phyloP scores from a whole-genome alignment of 2,329 filamentous ascomycete species.

The Aspergillus quadricinctus region DNA sequence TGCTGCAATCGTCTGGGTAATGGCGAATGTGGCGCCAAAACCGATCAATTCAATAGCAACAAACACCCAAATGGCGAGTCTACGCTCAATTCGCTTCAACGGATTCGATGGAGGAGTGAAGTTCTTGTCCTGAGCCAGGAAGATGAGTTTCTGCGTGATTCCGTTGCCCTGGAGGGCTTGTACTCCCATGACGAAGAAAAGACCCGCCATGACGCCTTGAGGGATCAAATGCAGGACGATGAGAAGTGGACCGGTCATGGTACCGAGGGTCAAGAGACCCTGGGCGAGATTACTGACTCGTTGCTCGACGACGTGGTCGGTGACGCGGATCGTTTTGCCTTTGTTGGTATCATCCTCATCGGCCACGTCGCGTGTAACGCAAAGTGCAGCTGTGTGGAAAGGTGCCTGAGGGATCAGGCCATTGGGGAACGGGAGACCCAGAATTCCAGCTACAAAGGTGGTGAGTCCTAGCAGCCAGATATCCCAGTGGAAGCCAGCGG shows the following conservation, averaged over 20 bases:
- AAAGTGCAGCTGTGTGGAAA: conserved; percentile 75
- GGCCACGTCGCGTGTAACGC: conserved; percentile 58
- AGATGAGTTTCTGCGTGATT: conserved; percentile 70
- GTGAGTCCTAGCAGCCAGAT: conserved; percentile 75
- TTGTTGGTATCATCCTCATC: conserved; percentile 56
- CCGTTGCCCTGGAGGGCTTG: conserved; percentile 73
- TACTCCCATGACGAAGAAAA: conserved; percentile 82
- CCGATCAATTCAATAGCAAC: conserved; percentile 64
- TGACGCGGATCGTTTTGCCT: conserved; percentile 58
- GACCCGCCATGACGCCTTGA: conserved; percentile 71
- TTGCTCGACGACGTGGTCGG: conserved; percentile 62
- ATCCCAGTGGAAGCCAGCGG: conserved; percentile 83
- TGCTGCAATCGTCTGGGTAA: conserved; percentile 77
- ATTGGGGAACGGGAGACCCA: conserved; percentile 77
- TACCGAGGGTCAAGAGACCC: conserved; percentile 71
- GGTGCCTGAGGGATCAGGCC: conserved; percentile 79
- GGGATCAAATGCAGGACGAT: conserved; percentile 72
- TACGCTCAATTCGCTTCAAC: conserved; percentile 58
- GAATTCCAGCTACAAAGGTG: conserved; percentile 68
- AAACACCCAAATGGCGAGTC: conserved; percentile 65
- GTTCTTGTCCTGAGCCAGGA: conserved; percentile 59
- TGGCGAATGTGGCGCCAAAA: conserved; percentile 75
- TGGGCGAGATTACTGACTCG: conserved; percentile 74
- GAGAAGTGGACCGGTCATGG: conserved; percentile 72
- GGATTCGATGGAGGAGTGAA: conserved; percentile 59